Evolutionary conservation across 2,329 filamentous ascomycete genomes (phyloP).

Genomic region (Penicillium olsonii): DNA sequence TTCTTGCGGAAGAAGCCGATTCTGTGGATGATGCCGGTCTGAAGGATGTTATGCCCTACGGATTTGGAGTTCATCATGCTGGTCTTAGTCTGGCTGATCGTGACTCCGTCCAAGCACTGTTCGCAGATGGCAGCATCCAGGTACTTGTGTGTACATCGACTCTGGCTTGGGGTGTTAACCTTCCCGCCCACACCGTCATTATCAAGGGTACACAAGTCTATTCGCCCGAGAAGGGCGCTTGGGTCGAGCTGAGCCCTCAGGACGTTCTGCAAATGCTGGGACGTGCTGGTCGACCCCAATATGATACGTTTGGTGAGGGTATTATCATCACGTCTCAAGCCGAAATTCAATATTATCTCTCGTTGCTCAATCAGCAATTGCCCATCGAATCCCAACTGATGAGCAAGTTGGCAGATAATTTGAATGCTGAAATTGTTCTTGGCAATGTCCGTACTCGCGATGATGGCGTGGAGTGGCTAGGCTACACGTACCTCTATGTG

Average conservation of each 20-base stretch:
- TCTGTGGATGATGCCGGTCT: slow-evolving; percentile 81
- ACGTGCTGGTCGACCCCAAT: slow-evolving; percentile 93
- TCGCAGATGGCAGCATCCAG: slow-evolving; percentile 85
- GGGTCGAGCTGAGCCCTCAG: slow-evolving; percentile 96
- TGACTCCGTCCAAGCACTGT: slow-evolving; percentile 91
- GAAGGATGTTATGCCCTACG: slow-evolving; percentile 92
- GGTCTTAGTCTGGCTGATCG: slow-evolving; percentile 96
- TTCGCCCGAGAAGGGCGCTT: slow-evolving; percentile 96
- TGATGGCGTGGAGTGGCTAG: slow-evolving; percentile 98
- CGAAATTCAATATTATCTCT: slow-evolving; percentile 97
- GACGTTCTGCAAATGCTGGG: slow-evolving; percentile 99
- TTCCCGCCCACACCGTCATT: slow-evolving; percentile 96
- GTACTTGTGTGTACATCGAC: slow-evolving; percentile 97
- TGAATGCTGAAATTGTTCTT: slow-evolving; percentile 94
- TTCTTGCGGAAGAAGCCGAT: slow-evolving; percentile 80
- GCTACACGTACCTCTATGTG: slow-evolving; percentile 96
- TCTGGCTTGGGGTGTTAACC: slow-evolving; percentile 97
- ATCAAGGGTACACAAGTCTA: slow-evolving; percentile 99
- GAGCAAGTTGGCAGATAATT: slow-evolving; percentile 87
- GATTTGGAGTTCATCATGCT: slow-evolving; percentile 97
- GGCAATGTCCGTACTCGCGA: slow-evolving; percentile 90
- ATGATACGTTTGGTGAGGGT: slow-evolving; percentile 95
- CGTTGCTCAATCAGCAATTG: slow-evolving; percentile 91
- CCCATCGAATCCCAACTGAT: slow-evolving; percentile 97
- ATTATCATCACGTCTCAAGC: slow-evolving; percentile 96